phyloP scores from a whole-genome alignment of 2,329 filamentous ascomycete genomes.

The Periconia macrospinosa region DNA sequence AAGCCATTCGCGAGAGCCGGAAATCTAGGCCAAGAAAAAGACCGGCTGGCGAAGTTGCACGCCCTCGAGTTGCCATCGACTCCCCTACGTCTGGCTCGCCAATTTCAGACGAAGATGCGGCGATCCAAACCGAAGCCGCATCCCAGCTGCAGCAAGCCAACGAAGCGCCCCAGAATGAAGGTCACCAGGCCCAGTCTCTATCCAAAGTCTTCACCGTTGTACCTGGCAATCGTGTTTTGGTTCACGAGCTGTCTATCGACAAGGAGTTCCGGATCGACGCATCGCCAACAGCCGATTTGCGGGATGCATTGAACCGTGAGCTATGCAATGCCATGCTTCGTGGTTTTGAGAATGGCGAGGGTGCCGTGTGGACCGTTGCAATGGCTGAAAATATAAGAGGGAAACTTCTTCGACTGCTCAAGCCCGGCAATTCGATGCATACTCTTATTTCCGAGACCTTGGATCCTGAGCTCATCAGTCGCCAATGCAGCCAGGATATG shows the following conservation, averaged over 20 bases:
- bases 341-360: constrained; percentile 65
- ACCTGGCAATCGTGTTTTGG: constrained; percentile 72
- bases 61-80: constrained; percentile 65
- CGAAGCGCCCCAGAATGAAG: constrained; percentile 16
- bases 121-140: constrained; percentile 42
- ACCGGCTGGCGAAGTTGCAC: constrained; percentile 66
- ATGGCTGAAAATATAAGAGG: constrained; percentile 72
- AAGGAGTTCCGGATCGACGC: constrained; percentile 72
- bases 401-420: constrained; percentile 72
- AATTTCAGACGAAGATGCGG: constrained; percentile 27
- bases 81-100: constrained; percentile 28
- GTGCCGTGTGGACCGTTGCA: constrained; percentile 68
- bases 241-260: constrained; percentile 80
- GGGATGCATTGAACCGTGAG: constrained; percentile 62
- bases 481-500: constrained; percentile 69
- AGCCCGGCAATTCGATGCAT: constrained; percentile 72
- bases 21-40: constrained; percentile 66
- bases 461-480: constrained; percentile 70
- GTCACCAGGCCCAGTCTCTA: constrained; percentile 48
- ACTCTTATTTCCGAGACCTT: constrained; percentile 74
- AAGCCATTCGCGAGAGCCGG: constrained; percentile 72
- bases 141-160: constrained; percentile 30
- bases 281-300: constrained; percentile 57
- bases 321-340: constrained; percentile 64
- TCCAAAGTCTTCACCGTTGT: constrained; percentile 61